These are phyloP conservation scores for Diversispora eburnea DNA, from an alignment of 192 early-diverging fungal species.

Conservation along the genomic window DNA sequence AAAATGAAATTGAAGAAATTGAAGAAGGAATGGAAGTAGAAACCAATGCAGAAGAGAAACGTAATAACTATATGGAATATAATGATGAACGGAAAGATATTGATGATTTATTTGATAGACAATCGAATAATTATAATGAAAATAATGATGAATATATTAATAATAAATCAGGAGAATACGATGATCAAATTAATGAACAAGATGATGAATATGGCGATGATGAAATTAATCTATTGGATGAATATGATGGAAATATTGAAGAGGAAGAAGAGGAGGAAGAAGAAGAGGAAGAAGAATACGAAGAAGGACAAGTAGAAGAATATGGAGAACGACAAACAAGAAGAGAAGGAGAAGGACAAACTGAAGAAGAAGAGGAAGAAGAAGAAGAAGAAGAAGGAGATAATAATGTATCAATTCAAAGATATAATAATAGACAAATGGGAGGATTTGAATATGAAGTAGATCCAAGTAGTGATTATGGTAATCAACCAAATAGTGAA, in stretches of 20 bases:
- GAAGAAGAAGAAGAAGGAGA: no score
- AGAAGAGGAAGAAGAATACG: neutral
- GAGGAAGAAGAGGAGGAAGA: neutral
- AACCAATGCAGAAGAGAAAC: neutral
- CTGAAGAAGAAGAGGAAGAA: no score
- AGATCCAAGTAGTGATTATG: neutral
- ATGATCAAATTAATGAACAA: constrained; percentile 10
- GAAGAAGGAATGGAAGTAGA: constrained; percentile 4
- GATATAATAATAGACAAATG: no score
- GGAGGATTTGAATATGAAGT: no score
- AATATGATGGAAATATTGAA: neutral
- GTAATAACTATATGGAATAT: constrained; percentile 1
- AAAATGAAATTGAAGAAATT: neutral
- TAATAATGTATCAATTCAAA: no score
- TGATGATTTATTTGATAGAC: neutral
- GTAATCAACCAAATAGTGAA: neutral
- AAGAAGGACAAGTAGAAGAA: neutral
- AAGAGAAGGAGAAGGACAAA: neutral
- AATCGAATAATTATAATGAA: neutral
- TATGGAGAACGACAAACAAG: neutral
- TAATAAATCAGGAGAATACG: constrained; percentile 8
- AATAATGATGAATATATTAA: neutral
- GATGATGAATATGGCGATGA: neutral
- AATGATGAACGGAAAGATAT: constrained; percentile 10
- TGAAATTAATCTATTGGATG: neutral